Evolutionary conservation across 495 filamentous ascomycete genomes (phyloP), one percentile per base, ranked within the genome.

Genomic region (Penicillium egyptiacum): DNA sequence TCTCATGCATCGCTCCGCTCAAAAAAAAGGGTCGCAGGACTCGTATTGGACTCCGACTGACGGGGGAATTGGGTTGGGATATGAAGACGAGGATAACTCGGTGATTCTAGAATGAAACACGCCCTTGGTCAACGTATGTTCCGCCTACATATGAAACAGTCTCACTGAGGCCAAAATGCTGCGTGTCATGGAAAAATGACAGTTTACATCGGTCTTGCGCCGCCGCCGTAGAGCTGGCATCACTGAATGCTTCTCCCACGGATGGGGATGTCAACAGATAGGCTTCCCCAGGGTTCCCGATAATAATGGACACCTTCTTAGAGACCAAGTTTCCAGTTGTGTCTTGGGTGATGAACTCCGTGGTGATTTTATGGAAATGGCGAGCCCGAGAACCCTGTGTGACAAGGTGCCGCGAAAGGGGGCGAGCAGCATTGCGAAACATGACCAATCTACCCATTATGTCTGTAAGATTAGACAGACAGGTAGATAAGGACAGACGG

Each of bases 71-170:
- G 40, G 40, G 39, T 59, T 45, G 67, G 67, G 58, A 65, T 52
- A 57, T 70, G 64, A 41, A 73, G 68, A 14, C 64, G 70, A 37
- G 66, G 67, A 55, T 68, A 70, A 51, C 63, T 63, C n/a, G 63
- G 59, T 31, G 57, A 62, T 54, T 53, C 65, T 72, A 51, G 48
- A 39, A 53, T 9, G 28, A 50, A 40, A 43, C 17, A 12, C 30
- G 4, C 10, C 4, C 10, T 33, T 33, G 30, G 30, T 14, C 10
- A 33, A 33, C 3, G 30, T 14, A 14, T 14, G 11, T 12, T 5
- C 10, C 30, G 0, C 30, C 30, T 14, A 33, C 7, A 5, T 4
- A 33, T 11, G 30, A 11, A 33, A 11, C 11, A 33, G 30, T 16
- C 42, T 53, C 20, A 69, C 70, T 58, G 60, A 63, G 56, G 14